A percentile compares a stretch with the other conserved stretches of the same genome.
These are phyloP conservation scores for Peterozyma xylosa DNA, from an alignment of 805 yeast species.

Conservation along the genomic window DNA sequence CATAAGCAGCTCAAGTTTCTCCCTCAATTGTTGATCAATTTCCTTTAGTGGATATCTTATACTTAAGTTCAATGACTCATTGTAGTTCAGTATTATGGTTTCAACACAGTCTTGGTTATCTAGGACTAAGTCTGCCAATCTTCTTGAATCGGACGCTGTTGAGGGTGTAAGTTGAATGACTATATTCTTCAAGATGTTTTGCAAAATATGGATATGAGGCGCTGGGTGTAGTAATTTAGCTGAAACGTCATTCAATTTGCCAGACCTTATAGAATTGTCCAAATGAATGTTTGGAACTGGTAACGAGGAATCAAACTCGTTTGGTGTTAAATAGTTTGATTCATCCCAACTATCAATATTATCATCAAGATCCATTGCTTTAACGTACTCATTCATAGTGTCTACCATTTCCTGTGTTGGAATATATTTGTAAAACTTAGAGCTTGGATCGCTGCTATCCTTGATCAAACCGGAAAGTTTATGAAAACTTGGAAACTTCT, in stretches of 20 bases:
- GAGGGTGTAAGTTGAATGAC: neutral
- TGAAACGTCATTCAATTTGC: conserved; percentile 2
- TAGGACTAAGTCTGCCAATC: neutral
- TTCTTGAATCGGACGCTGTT: too few species aligned
- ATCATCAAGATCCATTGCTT: conserved; percentile 29
- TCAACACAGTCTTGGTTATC: neutral
- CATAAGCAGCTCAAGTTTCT: neutral
- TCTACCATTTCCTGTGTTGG: conserved; percentile 31
- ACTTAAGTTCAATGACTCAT: neutral
- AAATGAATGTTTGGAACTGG: conserved; percentile 5
- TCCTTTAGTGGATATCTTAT: neutral
- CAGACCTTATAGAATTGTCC: neutral
- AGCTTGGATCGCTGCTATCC: conserved; percentile 16
- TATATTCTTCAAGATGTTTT: conserved; percentile 1
- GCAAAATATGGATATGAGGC: conserved; percentile 5
- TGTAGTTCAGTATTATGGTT: neutral
- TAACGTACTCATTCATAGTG: conserved; percentile 36
- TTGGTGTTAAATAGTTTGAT: conserved; percentile 4
- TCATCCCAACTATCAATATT: conserved; percentile 11
- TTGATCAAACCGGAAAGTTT: conserved; percentile 27
- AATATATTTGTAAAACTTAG: conserved; percentile 15
- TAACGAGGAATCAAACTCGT: conserved; percentile 3
- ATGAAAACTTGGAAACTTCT: conserved; percentile 48
- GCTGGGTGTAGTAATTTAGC: conserved; percentile 6
- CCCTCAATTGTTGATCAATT: neutral